Percentiles rank a stretch among this genome's conserved stretches.
phyloP scores from a whole-genome alignment of 1,139 yeast species.

The Geotrichum carabidarum region DNA sequence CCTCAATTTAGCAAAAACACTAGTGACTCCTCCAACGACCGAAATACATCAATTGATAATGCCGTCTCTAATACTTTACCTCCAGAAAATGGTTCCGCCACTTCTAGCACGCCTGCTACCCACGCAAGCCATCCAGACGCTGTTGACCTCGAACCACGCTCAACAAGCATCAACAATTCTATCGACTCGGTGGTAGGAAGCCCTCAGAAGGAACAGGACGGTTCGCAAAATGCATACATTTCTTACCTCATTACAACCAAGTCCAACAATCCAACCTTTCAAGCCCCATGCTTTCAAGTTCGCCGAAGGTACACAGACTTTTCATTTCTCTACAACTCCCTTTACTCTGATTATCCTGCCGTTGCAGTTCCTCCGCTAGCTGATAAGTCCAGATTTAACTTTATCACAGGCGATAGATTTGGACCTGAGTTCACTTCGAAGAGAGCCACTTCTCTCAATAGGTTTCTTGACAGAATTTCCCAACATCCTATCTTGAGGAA shows the following conservation, averaged over 20 bases:
- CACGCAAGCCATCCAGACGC: too few relatives aligned
- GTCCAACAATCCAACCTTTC: slow-evolving; percentile 45
- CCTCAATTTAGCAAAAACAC: too few relatives aligned
- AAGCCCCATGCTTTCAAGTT: slow-evolving; percentile 47
- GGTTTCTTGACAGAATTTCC: slow-evolving; percentile 69
- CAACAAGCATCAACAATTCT: slow-evolving; percentile 3
- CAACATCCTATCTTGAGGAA: slow-evolving; percentile 67
- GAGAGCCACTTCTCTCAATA: slow-evolving; percentile 74
- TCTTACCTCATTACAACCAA: slow-evolving; percentile 71
- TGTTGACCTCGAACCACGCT: too few relatives aligned
- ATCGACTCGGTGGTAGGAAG: slow-evolving; percentile 47
- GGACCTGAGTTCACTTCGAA: slow-evolving; percentile 74
- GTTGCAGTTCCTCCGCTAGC: slow-evolving; percentile 90
- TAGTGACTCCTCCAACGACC: too few relatives aligned
- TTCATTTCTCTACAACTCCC: slow-evolving; percentile 66
- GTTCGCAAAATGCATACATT: slow-evolving; percentile 68
- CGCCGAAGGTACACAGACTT: slow-evolving; percentile 83
- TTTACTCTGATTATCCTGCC: slow-evolving; percentile 75
- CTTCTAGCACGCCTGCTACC: too few relatives aligned
- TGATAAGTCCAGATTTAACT: slow-evolving; percentile 84
- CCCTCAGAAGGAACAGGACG: slow-evolving; percentile 78
- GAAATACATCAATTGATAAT: too few relatives aligned
- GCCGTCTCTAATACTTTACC: too few relatives aligned
- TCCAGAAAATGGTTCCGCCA: too few relatives aligned
- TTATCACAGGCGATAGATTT: slow-evolving; percentile 90